Conservation (phyloP, 2,329 filamentous ascomycete genomes). For the Pyrenochaeta sp. region DNA sequence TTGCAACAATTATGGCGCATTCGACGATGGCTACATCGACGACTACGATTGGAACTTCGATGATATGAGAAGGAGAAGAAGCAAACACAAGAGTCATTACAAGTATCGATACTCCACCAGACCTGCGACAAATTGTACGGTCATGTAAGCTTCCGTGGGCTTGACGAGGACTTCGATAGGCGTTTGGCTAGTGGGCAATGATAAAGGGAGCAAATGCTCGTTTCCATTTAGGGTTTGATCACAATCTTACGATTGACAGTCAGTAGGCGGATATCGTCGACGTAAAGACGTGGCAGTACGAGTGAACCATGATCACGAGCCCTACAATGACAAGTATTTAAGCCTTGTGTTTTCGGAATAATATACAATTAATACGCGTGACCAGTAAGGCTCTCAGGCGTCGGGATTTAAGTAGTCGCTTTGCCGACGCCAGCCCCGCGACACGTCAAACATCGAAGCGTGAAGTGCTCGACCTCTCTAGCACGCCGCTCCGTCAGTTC, state of each 20-base stretch:
- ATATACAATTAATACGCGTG: slow-evolving; percentile 24
- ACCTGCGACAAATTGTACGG: slow-evolving; percentile 28
- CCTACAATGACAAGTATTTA: neutral
- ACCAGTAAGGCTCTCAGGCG: slow-evolving; percentile 15
- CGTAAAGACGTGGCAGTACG: neutral
- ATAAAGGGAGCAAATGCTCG: neutral
- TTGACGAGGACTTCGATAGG: neutral
- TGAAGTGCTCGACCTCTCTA: slow-evolving; percentile 12
- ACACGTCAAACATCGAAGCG: slow-evolving; percentile 21
- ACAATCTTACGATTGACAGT: neutral
- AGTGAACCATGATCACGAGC: neutral
- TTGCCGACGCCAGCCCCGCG: slow-evolving; percentile 28
- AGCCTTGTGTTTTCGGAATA: slow-evolving; percentile 13
- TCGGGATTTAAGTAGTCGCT: slow-evolving; percentile 7
- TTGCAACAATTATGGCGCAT: slow-evolving; percentile 1
- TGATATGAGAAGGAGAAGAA: slow-evolving; percentile 13
- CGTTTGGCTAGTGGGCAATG: neutral
- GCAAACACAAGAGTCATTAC: slow-evolving; percentile 28
- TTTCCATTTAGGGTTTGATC: neutral
- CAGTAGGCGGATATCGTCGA: neutral
- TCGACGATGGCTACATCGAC: slow-evolving; percentile 12
- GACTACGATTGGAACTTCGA: slow-evolving; percentile 11
- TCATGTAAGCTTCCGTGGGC: slow-evolving; percentile 22
- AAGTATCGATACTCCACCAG: slow-evolving; percentile 29
- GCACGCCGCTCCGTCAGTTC: slow-evolving; percentile 18